Evolutionary conservation across 2,329 filamentous ascomycete genomes (phyloP), one percentile per base, ranked within the genome.

Genomic region (Verticillium albo-atrum): DNA sequence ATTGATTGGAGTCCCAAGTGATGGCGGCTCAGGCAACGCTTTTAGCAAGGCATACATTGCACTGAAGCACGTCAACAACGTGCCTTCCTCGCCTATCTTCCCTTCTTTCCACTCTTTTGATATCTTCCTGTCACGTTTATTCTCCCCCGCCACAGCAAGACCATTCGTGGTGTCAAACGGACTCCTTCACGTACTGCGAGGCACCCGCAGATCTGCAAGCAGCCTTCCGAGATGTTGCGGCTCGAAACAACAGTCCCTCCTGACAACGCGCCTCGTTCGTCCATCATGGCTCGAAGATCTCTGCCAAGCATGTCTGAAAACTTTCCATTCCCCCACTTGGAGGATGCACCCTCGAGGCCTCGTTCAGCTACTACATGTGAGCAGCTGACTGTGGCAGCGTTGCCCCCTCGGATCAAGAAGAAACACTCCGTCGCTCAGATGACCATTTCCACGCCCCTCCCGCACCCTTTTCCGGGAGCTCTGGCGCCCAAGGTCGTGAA

Each of bases 351-450:
- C n/a, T 3, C 20, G 20, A 47, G 42, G 14, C 42, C 42, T 47
- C n/a, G 20, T 10, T 47, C 42, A 7, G 42, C 42, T 23, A 47
- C 42, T 12, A 9, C 25, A 4, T 23, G 42, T 47, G 42, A 47
- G 42, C 42, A 47, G 42, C n/a, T 12, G 20, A 47, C 42, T 4
- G n/a, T 10, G 9, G 10, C 42, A 25, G 25, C 7, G 9, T 47
- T n/a, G 10, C 42, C 20, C n/a, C n/a, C n/a, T 12, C 42, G n/a
- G 58, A 12, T 72, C 53, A 83, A 70, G 65, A 80, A 78, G 55
- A 72, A 72, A 27, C 82, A 68, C 35, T 74, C 66, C 1, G 77
- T 72, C 4, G 75, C 77, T 60, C 59, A 60, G 20, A 58, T 51
- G 28, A 20, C 52, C 30, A 58, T 62, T 47, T 62, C 58, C 77